phyloP scores from a whole-genome alignment of 257 asterid genomes.

The Asclepias syriaca region DNA sequence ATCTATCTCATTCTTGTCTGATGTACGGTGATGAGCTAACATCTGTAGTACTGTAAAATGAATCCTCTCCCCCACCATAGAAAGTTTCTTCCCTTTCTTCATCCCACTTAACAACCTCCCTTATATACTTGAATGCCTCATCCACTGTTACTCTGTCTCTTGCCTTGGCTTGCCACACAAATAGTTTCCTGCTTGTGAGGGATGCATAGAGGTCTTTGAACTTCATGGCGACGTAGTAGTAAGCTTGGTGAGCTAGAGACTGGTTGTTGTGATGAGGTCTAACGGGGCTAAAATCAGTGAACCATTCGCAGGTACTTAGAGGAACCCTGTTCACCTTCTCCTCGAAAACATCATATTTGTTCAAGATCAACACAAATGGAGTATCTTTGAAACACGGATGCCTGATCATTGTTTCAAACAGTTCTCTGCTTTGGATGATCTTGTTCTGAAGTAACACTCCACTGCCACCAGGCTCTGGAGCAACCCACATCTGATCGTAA shows the following conservation, averaged over 20 bases:
- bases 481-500: slow-evolving; percentile 58
- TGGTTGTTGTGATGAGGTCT: slow-evolving; percentile 61
- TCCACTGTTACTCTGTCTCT: slow-evolving; percentile 67
- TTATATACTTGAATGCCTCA: slow-evolving; percentile 75
- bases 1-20: slow-evolving; percentile 33
- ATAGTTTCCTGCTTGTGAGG: slow-evolving; percentile 59
- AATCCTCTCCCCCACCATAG: slow-evolving; percentile 55
- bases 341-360: slow-evolving; percentile 82
- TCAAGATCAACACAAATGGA: slow-evolving; percentile 70
- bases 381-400: slow-evolving; percentile 79
- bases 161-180: slow-evolving; percentile 84
- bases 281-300: slow-evolving; percentile 69
- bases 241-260: slow-evolving; percentile 79
- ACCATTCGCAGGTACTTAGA: slow-evolving; percentile 74
- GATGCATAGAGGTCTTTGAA: slow-evolving; percentile 80
- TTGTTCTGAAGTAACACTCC: slow-evolving; percentile 52
- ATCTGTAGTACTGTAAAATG: slow-evolving; percentile 93
- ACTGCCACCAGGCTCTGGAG: slow-evolving; percentile 38
- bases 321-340: slow-evolving; percentile 65
- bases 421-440: slow-evolving; percentile 75
- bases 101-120: slow-evolving; percentile 92
- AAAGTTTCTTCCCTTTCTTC: slow-evolving; percentile 70
- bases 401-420: slow-evolving; percentile 60
- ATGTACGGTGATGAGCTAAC: slow-evolving; percentile 51
- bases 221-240: slow-evolving; percentile 86